phyloP scores from a whole-genome alignment of 2,329 filamentous ascomycete genomes.

The Penicillium oxalicum region DNA sequence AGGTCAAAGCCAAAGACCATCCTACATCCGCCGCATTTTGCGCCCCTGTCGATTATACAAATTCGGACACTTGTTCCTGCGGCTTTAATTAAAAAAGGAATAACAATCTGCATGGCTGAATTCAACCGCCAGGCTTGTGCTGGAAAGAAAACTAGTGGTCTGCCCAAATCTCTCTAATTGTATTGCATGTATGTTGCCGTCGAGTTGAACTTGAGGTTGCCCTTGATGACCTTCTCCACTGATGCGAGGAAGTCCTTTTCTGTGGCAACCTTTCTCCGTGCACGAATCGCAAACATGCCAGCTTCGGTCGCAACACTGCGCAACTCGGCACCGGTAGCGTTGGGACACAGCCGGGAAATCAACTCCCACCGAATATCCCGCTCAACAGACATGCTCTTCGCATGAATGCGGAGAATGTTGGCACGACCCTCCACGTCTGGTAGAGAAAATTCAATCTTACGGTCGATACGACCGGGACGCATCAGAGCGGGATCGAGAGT shows the following conservation, averaged over 20 bases:
- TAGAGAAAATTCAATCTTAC: slow-evolving; percentile 97
- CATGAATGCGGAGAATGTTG: slow-evolving; percentile 96
- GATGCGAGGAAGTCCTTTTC: slow-evolving; percentile 98
- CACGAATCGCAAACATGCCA: slow-evolving; percentile 96
- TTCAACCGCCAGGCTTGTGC: slow-evolving; percentile 15
- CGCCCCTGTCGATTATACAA: slow-evolving; percentile 17
- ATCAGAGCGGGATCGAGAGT: slow-evolving; percentile 95
- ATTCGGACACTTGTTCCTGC: slow-evolving; percentile 8
- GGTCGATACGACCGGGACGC: slow-evolving; percentile 93
- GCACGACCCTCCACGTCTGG: slow-evolving; percentile 95
- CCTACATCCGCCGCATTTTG: neutral
- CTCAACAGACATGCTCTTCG: slow-evolving; percentile 99
- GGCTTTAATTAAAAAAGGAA: slow-evolving; percentile 20
- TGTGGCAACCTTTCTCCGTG: slow-evolving; percentile 90
- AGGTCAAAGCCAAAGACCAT: too few species aligned
- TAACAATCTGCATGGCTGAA: slow-evolving; percentile 32
- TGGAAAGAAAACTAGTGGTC: slow-evolving; percentile 16
- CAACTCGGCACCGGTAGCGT: slow-evolving; percentile 92
- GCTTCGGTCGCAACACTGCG: slow-evolving; percentile 96
- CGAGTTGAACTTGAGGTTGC: slow-evolving; percentile 98
- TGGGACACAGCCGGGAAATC: slow-evolving; percentile 93
- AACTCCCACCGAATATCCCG: slow-evolving; percentile 98
- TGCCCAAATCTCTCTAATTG: slow-evolving; percentile 78
- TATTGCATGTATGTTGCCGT: slow-evolving; percentile 98
- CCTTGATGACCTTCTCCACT: slow-evolving; percentile 99